Evolutionary conservation across 2,329 filamentous ascomycete species (phyloP).

Genomic region (Hypoxylon sp.): DNA sequence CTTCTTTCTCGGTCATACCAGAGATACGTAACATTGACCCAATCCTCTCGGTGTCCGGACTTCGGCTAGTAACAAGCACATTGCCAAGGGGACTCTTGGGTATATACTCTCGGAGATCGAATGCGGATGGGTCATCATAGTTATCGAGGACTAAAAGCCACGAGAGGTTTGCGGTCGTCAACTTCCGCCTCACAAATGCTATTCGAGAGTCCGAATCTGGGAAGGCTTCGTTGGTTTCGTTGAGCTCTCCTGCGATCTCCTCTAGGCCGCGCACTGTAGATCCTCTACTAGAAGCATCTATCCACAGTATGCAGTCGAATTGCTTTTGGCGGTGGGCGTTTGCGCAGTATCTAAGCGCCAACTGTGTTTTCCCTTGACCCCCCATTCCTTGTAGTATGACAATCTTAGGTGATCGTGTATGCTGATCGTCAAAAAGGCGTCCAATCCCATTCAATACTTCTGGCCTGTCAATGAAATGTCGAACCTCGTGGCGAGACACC

Average conservation of each 20-base stretch:
- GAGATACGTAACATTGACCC: constrained; percentile 15
- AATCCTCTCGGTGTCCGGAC: constrained; percentile 17
- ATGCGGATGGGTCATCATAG: constrained; percentile 24
- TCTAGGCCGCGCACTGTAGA: constrained; percentile 22
- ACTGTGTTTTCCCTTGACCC: constrained; percentile 32
- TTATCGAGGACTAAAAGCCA: constrained; percentile 36
- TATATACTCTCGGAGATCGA: constrained; percentile 34
- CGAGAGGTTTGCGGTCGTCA: constrained; percentile 1
- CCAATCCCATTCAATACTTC: constrained; percentile 8
- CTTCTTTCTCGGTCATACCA: constrained; percentile 24
- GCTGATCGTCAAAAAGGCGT: background rate
- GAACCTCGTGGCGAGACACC: constrained; percentile 28
- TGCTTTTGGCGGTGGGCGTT: constrained; percentile 1
- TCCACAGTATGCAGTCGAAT: constrained; percentile 21
- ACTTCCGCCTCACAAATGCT: constrained; percentile 21
- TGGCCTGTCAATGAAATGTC: constrained; percentile 24
- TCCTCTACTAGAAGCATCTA: constrained; percentile 26
- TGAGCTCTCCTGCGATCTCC: constrained; percentile 17
- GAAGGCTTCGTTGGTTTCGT: constrained; percentile 4
- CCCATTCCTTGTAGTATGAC: constrained; percentile 32
- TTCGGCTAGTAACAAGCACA: constrained; percentile 31
- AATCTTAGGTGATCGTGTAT: constrained; percentile 12
- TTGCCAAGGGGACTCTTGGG: constrained; percentile 13
- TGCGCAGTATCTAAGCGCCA: constrained; percentile 23
- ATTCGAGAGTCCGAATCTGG: constrained; percentile 17